Base-by-base conservation (phyloP, 352 stramenopile species). In the Phytophthora agathidicida region DNA sequence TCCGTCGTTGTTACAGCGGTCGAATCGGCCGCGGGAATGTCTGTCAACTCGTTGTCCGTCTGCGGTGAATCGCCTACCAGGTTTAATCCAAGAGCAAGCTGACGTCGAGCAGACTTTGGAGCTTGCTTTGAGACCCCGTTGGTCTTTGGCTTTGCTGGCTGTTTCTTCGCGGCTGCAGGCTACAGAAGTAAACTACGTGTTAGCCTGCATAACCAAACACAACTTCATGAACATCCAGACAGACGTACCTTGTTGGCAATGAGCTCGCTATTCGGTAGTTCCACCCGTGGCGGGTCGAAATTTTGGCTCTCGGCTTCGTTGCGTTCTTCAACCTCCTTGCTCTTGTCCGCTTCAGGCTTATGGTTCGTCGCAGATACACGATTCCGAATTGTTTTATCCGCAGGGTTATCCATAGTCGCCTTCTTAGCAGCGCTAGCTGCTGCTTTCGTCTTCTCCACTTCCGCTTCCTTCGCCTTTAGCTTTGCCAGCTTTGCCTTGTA, bases 401-500 rank as follows among this genome's bases (percentile, higher is more conserved):
- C 38, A 1, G 26, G 11, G 39, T 11, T 14, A 37, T 59, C 24
- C 24, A 41, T 38, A 22, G 30, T 24, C 2, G 28, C 36, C 2
- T 16, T 48, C 13, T 36, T 38, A 5, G 16, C n/a, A 35, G 38
- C 23, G 11, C 14, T 22, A 16, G 9, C 27, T 38, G 31, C 19
- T n/a, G 11, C 11, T n/a, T 35, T 59, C 13, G 20, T n/a, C 42
- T 38, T 54, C 30, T 54, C 49, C 42, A 57, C 50, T 7, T 23
- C 42, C 23, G 17, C 30, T 20, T n/a, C 42, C 20, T 54, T 59
- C n/a, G n/a, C n/a, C 28, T 57, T 45, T 13, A 69, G 22, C 9
- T 59, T 71, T 19, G 39, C 22, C 28, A 63, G 23, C 14, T 61
- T 71, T 26, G 48, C 28, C 14, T 65, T 49, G 46, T 71, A 68